Base-by-base conservation (phyloP, 2,329 filamentous ascomycete genomes). In the Cercospora sesami region DNA sequence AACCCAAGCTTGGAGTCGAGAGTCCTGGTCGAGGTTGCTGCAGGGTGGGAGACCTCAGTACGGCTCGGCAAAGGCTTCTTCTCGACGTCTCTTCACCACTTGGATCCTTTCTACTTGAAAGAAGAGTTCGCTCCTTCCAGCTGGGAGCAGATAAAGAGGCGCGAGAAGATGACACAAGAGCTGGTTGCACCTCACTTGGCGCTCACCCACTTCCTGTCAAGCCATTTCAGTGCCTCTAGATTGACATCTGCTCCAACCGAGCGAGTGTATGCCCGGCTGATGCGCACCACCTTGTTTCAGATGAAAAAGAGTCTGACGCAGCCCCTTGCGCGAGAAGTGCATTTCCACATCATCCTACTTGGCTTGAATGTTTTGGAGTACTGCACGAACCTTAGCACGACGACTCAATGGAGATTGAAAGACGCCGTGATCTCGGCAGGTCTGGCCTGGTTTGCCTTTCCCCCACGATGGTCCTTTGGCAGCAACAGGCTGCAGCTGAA, bases 71-170 rank as follows among this genome's bases (percentile, higher is more conserved):
- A 90, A 63, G 95, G 95, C 10, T 85, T 98, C 23, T 99, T 99
- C 81, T 92, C 90, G 76, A 83, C 86, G 36, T 81, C 83, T 7
- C 86, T 96, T 73, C 84, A 86, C 81, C 91, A 94, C 72, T 84
- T 87, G 0, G 94, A 99, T 77, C 94, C 96, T 0, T 96, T 99
- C 80, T 95, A 93, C 74, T 82, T 93, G 39, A 94, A 91, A 75
- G 90, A 95, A 78, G 95, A 99, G 76, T 96, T 97, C 75, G 91
- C 94, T 4, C 94, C 95, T 1, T 96, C 92, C 65, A 93, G 97
- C 76, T 90, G 92, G 74, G 88, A 89, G 66, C 82, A 86, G 14
- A 83, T 97, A 71, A 85, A 88, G 16, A 92, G 90, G 79, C 87
- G 89, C 63, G 93, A 94, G 75, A 91, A 95, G 74, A 82, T 87